Percentiles rank a stretch among this genome's conserved stretches.
Evolutionary conservation across 23 red algal genomes (phyloP).

Genomic region (Gracilaria domingensis): DNA sequence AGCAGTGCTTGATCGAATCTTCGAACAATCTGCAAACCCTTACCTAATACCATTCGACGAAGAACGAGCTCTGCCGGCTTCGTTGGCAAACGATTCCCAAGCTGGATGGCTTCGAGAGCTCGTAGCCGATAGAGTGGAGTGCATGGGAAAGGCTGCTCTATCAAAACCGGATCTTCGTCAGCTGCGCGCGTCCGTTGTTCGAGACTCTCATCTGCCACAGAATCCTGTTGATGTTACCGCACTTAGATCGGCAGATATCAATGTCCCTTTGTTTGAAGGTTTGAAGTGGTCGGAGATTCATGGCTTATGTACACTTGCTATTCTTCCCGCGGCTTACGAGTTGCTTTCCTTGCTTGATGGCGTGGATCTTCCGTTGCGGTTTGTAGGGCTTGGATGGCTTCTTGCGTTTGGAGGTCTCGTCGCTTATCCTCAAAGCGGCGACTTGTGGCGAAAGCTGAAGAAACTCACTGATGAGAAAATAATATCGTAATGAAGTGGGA

Average conservation of each 20-base stretch:
- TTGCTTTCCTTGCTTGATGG: conserved; percentile 21
- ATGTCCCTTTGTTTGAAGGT: conserved; percentile 51
- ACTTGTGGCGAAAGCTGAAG: conserved; percentile 27
- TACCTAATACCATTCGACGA: not conserved
- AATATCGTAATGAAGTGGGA: not conserved
- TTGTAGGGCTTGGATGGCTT: conserved; percentile 63
- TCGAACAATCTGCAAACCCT: conserved; percentile 9
- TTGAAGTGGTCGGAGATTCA: conserved; percentile 50
- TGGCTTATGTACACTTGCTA: conserved; percentile 40
- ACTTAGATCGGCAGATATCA: not conserved
- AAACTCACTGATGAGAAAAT: not conserved
- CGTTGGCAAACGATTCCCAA: not conserved
- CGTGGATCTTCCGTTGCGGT: conserved; percentile 34
- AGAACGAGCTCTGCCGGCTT: not conserved
- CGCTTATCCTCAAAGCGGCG: conserved; percentile 57
- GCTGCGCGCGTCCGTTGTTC: conserved; percentile 8
- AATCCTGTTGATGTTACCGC: not conserved
- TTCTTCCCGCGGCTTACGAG: conserved; percentile 54
- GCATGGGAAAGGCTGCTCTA: conserved; percentile 45
- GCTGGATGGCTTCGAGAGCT: conserved; percentile 29
- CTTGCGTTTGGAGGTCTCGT: conserved; percentile 52
- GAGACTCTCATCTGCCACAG: not conserved
- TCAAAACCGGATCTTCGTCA: conserved; percentile 34
- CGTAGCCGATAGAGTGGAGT: conserved; percentile 27
- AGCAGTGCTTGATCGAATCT: conserved; percentile 38